phyloP scores from a whole-genome alignment of 2,329 filamentous ascomycete genomes.

The Ophiostoma populinum region DNA sequence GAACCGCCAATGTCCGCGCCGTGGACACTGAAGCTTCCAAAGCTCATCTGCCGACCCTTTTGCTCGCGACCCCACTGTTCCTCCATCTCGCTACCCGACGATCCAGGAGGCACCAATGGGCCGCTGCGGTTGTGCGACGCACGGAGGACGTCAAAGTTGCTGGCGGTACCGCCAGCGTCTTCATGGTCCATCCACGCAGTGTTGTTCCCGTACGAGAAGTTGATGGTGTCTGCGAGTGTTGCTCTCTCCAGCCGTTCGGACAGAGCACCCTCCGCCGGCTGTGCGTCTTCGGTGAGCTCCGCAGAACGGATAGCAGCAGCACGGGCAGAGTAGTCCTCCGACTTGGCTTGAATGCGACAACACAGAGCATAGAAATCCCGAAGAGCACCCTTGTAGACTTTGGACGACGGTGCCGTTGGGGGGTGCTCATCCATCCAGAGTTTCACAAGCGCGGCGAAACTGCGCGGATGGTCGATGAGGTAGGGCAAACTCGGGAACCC shows the following conservation, averaged over 20 bases:
- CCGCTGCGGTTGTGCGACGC: not conserved
- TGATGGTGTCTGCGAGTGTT: slow-evolving; percentile 21
- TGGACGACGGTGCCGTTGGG: slow-evolving; percentile 14
- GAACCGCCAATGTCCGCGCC: slow-evolving; percentile 19
- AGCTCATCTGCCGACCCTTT: slow-evolving; percentile 12
- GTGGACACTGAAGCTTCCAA: slow-evolving; percentile 9
- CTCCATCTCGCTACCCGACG: slow-evolving; percentile 32
- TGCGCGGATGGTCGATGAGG: slow-evolving; percentile 74
- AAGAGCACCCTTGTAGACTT: slow-evolving; percentile 32
- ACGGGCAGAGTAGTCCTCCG: slow-evolving; percentile 32
- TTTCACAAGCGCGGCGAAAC: slow-evolving; percentile 68
- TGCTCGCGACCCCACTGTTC: slow-evolving; percentile 14
- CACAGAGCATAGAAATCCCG: slow-evolving; percentile 36
- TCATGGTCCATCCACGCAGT: slow-evolving; percentile 7
- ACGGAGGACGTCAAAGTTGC: not conserved
- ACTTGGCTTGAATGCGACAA: slow-evolving; percentile 29
- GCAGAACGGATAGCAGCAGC: slow-evolving; percentile 27
- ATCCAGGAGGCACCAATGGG: slow-evolving; percentile 23
- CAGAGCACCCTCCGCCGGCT: slow-evolving; percentile 17
- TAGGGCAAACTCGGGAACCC: slow-evolving; percentile 89
- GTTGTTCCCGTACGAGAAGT: slow-evolving; percentile 19
- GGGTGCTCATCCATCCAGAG: slow-evolving; percentile 51
- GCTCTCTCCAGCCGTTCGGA: slow-evolving; percentile 31
- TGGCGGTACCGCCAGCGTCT: slow-evolving; percentile 3
- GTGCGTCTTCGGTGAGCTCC: slow-evolving; percentile 14